Conservation (phyloP, 225 moss, liverwort and hornwort species). For the Bryum argenteum region DNA sequence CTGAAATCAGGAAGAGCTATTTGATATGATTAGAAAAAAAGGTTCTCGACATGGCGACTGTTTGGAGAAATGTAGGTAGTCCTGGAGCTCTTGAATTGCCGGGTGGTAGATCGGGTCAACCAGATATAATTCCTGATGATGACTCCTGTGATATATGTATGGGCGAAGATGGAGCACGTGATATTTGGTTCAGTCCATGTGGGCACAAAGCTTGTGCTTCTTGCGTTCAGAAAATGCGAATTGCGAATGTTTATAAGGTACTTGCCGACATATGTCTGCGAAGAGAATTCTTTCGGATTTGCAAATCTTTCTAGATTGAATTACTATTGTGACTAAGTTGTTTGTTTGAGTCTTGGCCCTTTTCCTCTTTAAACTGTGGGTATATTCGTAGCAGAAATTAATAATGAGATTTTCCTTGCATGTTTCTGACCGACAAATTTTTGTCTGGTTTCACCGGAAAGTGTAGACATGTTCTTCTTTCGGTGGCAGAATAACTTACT, state of each 20-base stretch:
- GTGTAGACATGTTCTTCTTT: constrained; percentile 3
- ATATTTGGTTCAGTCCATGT: constrained; percentile 56
- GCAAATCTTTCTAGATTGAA: not conserved
- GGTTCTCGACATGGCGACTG: constrained; percentile 40
- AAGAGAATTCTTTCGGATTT: constrained; percentile 8
- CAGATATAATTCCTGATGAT: constrained; percentile 51
- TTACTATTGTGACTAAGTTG: not conserved
- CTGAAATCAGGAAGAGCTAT: not conserved
- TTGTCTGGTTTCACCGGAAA: not conserved
- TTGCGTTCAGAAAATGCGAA: constrained; percentile 58
- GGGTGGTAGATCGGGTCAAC: constrained; percentile 36
- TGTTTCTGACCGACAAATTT: not conserved
- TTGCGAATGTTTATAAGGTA: constrained; percentile 64
- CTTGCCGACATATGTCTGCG: not conserved
- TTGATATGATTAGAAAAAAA: not conserved
- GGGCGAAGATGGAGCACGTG: constrained; percentile 59
- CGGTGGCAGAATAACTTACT: not conserved
- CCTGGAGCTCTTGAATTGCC: constrained; percentile 40
- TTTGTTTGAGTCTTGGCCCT: constrained; percentile 1
- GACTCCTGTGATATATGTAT: constrained; percentile 62
- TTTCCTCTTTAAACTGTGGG: not conserved
- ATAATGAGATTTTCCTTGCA: not conserved
- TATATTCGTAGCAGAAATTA: no score
- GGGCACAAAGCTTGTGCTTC: constrained; percentile 63
- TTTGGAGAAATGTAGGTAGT: constrained; percentile 49